Evolutionary conservation across 1,139 yeast genomes (phyloP), one percentile per base, ranked within the genome.

Genomic region (Pichia sp.): DNA sequence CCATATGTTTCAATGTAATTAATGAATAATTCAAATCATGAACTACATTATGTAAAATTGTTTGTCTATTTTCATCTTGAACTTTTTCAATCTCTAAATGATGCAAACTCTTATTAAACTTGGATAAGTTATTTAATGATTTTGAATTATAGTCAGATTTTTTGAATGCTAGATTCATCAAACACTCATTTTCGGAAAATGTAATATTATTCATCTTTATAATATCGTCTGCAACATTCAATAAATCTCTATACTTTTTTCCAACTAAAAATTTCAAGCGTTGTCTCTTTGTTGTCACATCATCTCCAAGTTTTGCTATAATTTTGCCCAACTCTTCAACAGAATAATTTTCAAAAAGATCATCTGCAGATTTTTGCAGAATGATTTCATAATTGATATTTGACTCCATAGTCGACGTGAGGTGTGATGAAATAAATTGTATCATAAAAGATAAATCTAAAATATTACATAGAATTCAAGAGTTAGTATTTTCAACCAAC

Each of bases 191-290:
- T 40, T 62, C 59, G 1, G 27, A 35, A 4, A 46, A 54, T 1
- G 78, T 69, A 10, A 69, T 54, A 2, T 58, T 56, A 51, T 76
- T 69, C 80, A 82, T 79, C 6, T 64, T 64, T 35, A 74, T 75
- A 33, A 84, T 80, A 49, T 78, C 77, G 55, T 83, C 89, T 0
- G 90, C 86, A 6, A 84, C 82, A 34, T 74, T 68, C 32, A 84
- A 69, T 55, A 84, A 66, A 54, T 83, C 89, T 44, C 86, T 67
- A 60, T 82, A 83, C 58, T 81, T 78, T 35, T 65, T 65, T 4
- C 89, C 87, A 10, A 84, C 87, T 38, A 82, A 65, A 3, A 65
- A 55, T 47, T 83, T 76, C 28, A 83, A 66, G 42, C 78, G 78
- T 16, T 61, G 57, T 51, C 68, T 63, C 51, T 70, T 70, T 7